These are phyloP conservation scores for Hanseniaspora lindneri DNA, from an alignment of 805 yeast species.

Conservation along the genomic window DNA sequence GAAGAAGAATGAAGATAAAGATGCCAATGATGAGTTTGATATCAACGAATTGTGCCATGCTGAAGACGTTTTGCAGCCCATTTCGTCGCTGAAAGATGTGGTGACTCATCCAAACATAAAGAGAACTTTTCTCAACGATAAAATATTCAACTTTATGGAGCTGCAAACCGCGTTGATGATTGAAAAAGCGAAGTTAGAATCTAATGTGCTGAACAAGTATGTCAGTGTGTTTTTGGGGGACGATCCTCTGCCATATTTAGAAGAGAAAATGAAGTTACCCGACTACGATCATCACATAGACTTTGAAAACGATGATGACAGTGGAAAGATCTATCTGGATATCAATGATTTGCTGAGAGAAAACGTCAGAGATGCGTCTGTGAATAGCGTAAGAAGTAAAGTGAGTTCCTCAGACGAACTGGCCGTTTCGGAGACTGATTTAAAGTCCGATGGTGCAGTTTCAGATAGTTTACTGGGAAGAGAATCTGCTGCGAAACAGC, in stretches of 20 bases:
- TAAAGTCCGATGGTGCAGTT: too few species aligned
- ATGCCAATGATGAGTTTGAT: slow-evolving; percentile 31
- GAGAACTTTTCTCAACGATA: slow-evolving; percentile 45
- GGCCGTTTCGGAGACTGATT: too few species aligned
- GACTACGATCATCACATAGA: slow-evolving; percentile 53
- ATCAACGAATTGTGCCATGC: slow-evolving; percentile 42
- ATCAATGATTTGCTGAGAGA: slow-evolving; percentile 19
- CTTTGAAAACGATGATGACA: slow-evolving; percentile 11
- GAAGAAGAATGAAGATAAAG: slow-evolving; percentile 26
- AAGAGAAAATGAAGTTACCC: slow-evolving; percentile 54
- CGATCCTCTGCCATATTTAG: slow-evolving; percentile 56
- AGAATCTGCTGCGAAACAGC: too few species aligned
- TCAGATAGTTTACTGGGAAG: too few species aligned
- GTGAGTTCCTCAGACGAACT: not conserved
- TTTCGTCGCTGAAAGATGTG: slow-evolving; percentile 69
- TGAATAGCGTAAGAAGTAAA: slow-evolving; percentile 18
- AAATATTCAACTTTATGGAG: slow-evolving; percentile 50
- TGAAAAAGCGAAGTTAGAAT: slow-evolving; percentile 67
- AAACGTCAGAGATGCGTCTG: slow-evolving; percentile 17
- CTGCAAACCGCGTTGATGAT: slow-evolving; percentile 63
- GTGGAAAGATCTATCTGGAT: slow-evolving; percentile 9
- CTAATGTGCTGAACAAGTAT: slow-evolving; percentile 57
- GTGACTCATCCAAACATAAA: slow-evolving; percentile 57
- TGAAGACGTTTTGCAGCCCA: slow-evolving; percentile 57
- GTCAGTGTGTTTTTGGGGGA: slow-evolving; percentile 79